Percentiles rank a stretch among this genome's conserved stretches.
These are phyloP conservation scores for Fusarium fracticaudum DNA, from an alignment of 2,329 filamentous ascomycete species.

Conservation along the genomic window DNA sequence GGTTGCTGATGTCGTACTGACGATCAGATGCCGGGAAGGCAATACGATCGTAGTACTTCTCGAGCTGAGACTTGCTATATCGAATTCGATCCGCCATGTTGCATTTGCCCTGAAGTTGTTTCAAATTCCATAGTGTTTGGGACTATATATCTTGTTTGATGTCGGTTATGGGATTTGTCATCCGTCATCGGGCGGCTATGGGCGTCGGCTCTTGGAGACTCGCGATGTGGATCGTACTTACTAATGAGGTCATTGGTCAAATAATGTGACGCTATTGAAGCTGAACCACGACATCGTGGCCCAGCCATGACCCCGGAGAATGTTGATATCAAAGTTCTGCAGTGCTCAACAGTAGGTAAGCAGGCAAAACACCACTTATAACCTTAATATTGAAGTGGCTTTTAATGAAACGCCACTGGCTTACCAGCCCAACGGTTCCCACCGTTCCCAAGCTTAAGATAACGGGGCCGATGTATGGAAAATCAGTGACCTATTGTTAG, in stretches of 20 bases:
- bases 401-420: background rate
- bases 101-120: background rate
- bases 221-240: background rate
- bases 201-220: background rate
- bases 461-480: fast-evolving
- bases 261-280: background rate
- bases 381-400: background rate
- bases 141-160: background rate
- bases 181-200: background rate
- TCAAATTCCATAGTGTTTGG: background rate
- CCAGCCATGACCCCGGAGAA: fast-evolving
- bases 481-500: fast-evolving
- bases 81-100: conserved; percentile 9
- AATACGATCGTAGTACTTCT: conserved; percentile 15
- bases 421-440: fast-evolving
- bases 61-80: background rate
- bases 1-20: background rate
- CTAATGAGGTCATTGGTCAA: background rate
- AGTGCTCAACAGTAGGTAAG: background rate
- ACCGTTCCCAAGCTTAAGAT: background rate
- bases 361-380: fast-evolving
- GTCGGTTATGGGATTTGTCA: background rate
- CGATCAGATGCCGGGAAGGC: background rate
- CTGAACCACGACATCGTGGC: background rate
- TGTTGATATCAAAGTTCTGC: fast-evolving